Conservation (phyloP, 805 yeast species). For the Cyberlindnera bimundalis region DNA sequence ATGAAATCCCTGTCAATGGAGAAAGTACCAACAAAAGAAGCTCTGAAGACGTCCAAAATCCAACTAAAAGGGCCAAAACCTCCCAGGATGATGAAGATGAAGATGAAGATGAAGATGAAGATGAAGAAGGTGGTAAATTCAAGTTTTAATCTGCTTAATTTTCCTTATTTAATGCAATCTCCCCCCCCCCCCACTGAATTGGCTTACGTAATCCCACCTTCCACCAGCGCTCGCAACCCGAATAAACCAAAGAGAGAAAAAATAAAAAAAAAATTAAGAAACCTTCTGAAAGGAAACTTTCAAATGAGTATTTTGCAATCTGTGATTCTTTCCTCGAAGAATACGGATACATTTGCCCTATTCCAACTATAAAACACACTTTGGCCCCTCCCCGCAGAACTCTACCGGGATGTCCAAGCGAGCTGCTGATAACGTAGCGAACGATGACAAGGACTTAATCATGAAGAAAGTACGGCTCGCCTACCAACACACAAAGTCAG, state of each 20-base stretch:
- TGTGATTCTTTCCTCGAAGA: too few species aligned
- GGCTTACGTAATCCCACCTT: too few species aligned
- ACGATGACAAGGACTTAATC: conserved; percentile 1
- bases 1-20: conserved; percentile 26
- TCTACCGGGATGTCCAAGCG: conserved; percentile 5
- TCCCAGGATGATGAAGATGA: conserved; percentile 13
- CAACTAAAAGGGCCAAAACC: not conserved
- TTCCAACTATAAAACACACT: too few species aligned
- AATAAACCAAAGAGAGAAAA: not conserved
- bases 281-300: too few species aligned
- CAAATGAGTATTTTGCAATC: too few species aligned
- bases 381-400: too few species aligned
- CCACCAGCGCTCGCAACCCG: not conserved
- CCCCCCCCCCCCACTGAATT: too few species aligned
- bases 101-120: conserved; percentile 25
- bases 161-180: too few species aligned
- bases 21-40: conserved; percentile 11
- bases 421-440: not conserved
- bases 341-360: too few species aligned
- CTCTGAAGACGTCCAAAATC: conserved; percentile 1
- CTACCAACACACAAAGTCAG: not conserved
- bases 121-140: conserved; percentile 22
- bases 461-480: conserved; percentile 10
- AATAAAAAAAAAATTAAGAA: too few species aligned
- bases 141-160: conserved; percentile 31